These are phyloP conservation scores for Pichia sp. DNA, from an alignment of 1,139 yeast genomes.

Conservation along the genomic window DNA sequence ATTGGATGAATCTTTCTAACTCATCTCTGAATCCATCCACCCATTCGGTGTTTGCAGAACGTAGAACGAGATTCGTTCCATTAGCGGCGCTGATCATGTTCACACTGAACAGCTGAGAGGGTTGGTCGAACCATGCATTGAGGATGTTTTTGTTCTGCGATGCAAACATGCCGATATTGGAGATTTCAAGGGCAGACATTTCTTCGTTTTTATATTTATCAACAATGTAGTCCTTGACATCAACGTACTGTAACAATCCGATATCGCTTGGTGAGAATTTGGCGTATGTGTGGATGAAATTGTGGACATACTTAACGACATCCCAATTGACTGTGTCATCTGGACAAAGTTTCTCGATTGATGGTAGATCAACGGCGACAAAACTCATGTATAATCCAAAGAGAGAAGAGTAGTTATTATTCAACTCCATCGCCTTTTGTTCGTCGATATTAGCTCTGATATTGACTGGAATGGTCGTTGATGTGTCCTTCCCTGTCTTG, in stretches of 20 bases:
- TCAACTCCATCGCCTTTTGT: constrained; percentile 1
- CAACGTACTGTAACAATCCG: constrained; percentile 3
- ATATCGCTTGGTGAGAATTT: not conserved
- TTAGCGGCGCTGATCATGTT: constrained; percentile 6
- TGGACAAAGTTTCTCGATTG: constrained; percentile 10
- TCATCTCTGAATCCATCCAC: constrained; percentile 4
- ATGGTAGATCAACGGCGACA: constrained; percentile 9
- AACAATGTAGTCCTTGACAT: not conserved
- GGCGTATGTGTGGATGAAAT: constrained; percentile 2
- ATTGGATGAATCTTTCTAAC: not conserved
- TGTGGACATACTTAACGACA: constrained; percentile 4
- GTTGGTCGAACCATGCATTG: constrained; percentile 16
- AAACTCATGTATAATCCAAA: constrained; percentile 17
- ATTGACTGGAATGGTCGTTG: constrained; percentile 19
- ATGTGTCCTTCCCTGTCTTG: constrained; percentile 13
- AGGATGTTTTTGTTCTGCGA: not conserved
- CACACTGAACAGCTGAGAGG: constrained; percentile 6
- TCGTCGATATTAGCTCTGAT: constrained; percentile 15
- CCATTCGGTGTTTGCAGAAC: not conserved
- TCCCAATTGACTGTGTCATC: constrained; percentile 13
- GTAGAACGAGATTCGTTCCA: constrained; percentile 5
- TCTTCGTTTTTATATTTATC: not conserved
- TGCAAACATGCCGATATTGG: constrained; percentile 12
- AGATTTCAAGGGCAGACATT: constrained; percentile 6
- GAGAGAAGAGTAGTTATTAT: constrained; percentile 6